Evolutionary conservation across 2,329 filamentous ascomycete species (phyloP), one percentile per base, ranked within the genome.

Genomic region (Coniella lustricola): DNA sequence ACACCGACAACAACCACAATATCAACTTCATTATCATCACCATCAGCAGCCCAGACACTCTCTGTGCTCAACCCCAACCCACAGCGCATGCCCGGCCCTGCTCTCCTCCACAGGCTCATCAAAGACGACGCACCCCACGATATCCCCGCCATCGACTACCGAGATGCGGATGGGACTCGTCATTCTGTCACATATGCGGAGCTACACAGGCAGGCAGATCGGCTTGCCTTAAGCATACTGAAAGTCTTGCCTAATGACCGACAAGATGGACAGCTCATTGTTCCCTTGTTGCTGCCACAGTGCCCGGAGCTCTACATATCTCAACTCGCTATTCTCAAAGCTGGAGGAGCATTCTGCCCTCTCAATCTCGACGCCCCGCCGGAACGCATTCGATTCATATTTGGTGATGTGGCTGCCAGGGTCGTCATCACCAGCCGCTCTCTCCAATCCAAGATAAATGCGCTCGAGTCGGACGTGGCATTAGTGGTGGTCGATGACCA

Each of bases 331-430:
- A 79, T 91, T 46, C 71, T 95, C 40, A 90, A 90, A 63, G 82
- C 82, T 12, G 90, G 90, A 7, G 87, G 79, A 32, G 88, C 88
- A 0, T 95, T 95, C 58, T 95, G 90, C 56, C 90, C 90, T 0
- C 69, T 96, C 48, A 85, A 85, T 52, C 73, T 87, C 42, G 90
- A 95, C 64, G 79, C 84, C 0, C 90, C 90, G 0, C 64, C 72
- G 3, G 88, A 95, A 46, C 76, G 90, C 42, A 74, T 95, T 37
- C 78, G 75, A 44, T 95, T 95, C 62, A 90, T 95, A 43, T 66
- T 90, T 14, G 64, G 77, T n/a, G 89, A 96, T 70, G 78, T 94
- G 34, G 71, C 73, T 10, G 87, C 90, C 7, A 69, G 67, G 7
- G 62, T 94, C 1, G 67, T 94, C 22, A 66, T 95, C 37, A 87